Evolutionary conservation across 2,329 filamentous ascomycete genomes (phyloP), one percentile per base, ranked within the genome.

Genomic region (Aspergillus fructus): DNA sequence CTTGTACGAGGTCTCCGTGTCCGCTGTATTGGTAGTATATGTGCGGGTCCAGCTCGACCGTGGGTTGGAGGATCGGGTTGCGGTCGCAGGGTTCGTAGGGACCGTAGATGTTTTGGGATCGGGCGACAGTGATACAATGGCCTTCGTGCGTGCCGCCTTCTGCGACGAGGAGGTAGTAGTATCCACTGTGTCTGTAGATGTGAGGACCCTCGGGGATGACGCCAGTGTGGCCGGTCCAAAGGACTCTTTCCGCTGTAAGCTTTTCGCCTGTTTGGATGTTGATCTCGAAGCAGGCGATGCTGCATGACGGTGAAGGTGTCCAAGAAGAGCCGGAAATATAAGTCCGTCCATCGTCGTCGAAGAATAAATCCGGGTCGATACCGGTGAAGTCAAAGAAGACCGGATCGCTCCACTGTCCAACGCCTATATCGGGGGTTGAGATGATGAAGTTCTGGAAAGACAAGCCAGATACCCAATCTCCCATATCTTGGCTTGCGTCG

Each of bases 351-450:
- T 61, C 55, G 19, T 61, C 52, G 11, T 61, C 59, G 42, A 53
- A 55, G 49, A 61, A 59, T 13, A 61, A 17, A 39, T 56, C 53
- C 5, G 59, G 56, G 39, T 59, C 56, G 23, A 59, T 56, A 11
- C 49, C 59, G 2, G 45, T 12, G 9, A 55, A 37, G 39, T 56
- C 33, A 24, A 59, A 59, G 24, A 50, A 30, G 11, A 61, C 27
- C 4, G 59, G 59, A n/a, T 61, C 59, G n/a, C 47, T 53, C 55
- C 55, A 61, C 7, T 21, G 24, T 5, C 49, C 49, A 9, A 42
- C 19, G 19, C 46, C 12, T 13, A 45, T 49, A 37, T 51, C 46
- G 8, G 19, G 8, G 7, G 49, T 51, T n/a, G 49, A 51, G 37
- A 51, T 11, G 34, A 51, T 51, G 49, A 51, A 51, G 19, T 51